Percentiles rank a stretch among this genome's conserved stretches.
These are phyloP conservation scores for Vickermania ingenoplastis DNA, from an alignment of 208 protist genomes.

Conservation along the genomic window DNA sequence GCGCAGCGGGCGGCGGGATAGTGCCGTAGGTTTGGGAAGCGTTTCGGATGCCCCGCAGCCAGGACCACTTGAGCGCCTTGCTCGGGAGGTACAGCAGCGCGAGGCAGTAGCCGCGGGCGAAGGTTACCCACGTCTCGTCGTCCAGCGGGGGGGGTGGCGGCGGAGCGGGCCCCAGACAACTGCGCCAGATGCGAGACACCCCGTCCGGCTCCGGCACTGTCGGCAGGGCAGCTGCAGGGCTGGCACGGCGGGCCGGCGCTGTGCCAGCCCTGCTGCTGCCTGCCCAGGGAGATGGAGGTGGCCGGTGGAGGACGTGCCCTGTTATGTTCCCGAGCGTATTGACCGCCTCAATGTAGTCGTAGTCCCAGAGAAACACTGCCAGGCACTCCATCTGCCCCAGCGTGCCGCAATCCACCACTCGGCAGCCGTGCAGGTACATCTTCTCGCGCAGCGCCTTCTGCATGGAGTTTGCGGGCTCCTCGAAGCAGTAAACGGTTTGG, in stretches of 20 bases:
- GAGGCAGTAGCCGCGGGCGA: conserved; percentile 6
- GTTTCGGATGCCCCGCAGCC: conserved; percentile 21
- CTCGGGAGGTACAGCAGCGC: conserved; percentile 20
- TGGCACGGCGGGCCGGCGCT: neutral
- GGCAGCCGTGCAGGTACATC: conserved; percentile 34
- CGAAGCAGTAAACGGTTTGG: conserved; percentile 44
- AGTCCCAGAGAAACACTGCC: conserved; percentile 26
- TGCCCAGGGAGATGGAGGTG: neutral
- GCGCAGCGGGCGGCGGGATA: neutral
- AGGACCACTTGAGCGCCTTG: conserved; percentile 49
- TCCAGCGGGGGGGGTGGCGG: neutral
- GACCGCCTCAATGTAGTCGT: conserved; percentile 41
- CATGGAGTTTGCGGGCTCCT: conserved; percentile 51
- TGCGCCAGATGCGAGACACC: neutral
- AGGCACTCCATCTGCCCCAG: conserved; percentile 13
- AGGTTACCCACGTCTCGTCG: neutral
- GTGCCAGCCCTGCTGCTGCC: too few species aligned
- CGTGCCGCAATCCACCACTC: conserved; percentile 32
- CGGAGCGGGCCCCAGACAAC: neutral
- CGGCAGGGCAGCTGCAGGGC: neutral
- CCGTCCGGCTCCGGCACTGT: neutral
- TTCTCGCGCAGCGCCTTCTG: conserved; percentile 44
- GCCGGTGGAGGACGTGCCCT: conserved; percentile 11
- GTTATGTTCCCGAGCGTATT: conserved; percentile 29
- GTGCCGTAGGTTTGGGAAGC: conserved; percentile 18